Evolutionary conservation across 352 stramenopile species (phyloP).

Genomic region (Phytophthora litchii): DNA sequence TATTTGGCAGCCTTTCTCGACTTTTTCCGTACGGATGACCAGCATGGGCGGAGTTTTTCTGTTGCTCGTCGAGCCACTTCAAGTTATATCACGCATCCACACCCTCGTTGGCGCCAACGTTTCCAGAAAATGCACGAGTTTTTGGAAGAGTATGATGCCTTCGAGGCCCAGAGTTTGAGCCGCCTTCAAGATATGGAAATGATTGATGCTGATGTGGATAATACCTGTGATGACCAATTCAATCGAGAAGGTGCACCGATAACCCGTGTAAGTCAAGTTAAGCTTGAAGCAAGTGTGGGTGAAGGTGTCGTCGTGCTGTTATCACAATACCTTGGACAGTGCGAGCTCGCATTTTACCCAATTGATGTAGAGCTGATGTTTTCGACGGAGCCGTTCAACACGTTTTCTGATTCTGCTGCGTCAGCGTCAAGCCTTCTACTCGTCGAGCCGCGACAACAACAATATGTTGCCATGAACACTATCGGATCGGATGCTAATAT

Average conservation of each 20-base stretch:
- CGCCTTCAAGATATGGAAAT: constrained; percentile 25
- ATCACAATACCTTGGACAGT: constrained; percentile 39
- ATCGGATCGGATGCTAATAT: constrained; percentile 6
- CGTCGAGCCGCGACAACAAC: constrained; percentile 48
- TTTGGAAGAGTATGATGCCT: constrained; percentile 53
- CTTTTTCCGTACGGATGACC: constrained; percentile 39
- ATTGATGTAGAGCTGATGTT: constrained; percentile 80
- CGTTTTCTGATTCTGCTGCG: constrained; percentile 38
- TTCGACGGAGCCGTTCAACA: constrained; percentile 63
- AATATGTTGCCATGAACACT: constrained; percentile 33
- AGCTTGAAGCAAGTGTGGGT: constrained; percentile 40
- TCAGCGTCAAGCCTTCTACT: constrained; percentile 49
- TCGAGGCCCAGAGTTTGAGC: constrained; percentile 24
- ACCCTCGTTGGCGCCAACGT: constrained; percentile 51
- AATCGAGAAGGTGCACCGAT: not conserved
- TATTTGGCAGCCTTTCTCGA: constrained; percentile 72
- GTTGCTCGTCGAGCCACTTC: constrained; percentile 42
- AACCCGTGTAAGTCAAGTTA: constrained; percentile 18
- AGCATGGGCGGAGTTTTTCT: constrained; percentile 25
- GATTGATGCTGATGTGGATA: constrained; percentile 7
- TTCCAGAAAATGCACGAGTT: constrained; percentile 50
- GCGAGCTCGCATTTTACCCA: constrained; percentile 59
- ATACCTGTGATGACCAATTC: not conserved
- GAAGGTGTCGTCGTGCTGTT: constrained; percentile 32
- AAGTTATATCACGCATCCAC: constrained; percentile 44